Evolutionary conservation across 129 eudicot genomes (phyloP).

Genomic region (Flaveria linearis): DNA sequence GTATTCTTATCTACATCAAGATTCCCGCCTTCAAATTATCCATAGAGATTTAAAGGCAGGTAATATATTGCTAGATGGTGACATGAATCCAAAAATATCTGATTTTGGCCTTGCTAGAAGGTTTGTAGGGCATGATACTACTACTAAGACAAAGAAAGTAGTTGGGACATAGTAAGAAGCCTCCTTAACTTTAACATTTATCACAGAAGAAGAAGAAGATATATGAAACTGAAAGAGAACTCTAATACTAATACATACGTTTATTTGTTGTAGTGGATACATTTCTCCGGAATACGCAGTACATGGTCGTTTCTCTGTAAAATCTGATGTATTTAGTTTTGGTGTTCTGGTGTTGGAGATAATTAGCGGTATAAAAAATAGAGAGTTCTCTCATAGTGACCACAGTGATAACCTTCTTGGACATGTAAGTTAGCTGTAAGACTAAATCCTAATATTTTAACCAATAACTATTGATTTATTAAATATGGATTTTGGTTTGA

Average conservation of each 20-base stretch:
- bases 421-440: slow-evolving; percentile 30
- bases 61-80: background rate
- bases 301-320: slow-evolving; percentile 25
- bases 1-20: slow-evolving; percentile 2
- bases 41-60: background rate
- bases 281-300: slow-evolving; percentile 34
- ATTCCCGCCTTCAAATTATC: slow-evolving; percentile 1
- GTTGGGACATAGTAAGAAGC: slow-evolving; percentile 12
- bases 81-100: slow-evolving; percentile 3
- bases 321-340: slow-evolving; percentile 35
- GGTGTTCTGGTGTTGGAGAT: slow-evolving; percentile 39
- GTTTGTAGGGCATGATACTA: slow-evolving; percentile 2
- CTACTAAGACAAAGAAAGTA: slow-evolving; percentile 1
- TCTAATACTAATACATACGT: background rate
- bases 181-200: background rate
- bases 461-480: background rate
- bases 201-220: background rate
- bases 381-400: slow-evolving; percentile 25
- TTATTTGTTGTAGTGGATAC: slow-evolving; percentile 21
- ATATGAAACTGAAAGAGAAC: background rate
- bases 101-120: slow-evolving; percentile 3
- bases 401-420: slow-evolving; percentile 44
- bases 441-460: background rate
- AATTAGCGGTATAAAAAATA: slow-evolving; percentile 30
- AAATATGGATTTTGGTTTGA: background rate